Evolutionary conservation across 2,329 filamentous ascomycete species (phyloP).

Genomic region (Alternaria sp.): DNA sequence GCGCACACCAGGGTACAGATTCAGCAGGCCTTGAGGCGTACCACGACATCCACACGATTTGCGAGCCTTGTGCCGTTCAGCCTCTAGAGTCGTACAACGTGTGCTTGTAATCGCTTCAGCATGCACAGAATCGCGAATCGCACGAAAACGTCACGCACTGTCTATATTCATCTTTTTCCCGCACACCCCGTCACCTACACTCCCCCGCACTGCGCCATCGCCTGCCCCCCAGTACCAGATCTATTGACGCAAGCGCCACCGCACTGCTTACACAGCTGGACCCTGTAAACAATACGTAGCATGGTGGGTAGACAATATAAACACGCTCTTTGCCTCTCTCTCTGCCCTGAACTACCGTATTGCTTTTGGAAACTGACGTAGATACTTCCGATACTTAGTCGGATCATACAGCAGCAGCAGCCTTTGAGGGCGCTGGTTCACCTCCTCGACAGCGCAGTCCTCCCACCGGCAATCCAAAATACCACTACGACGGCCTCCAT

Average conservation of each 20-base stretch:
- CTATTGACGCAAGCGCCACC: slow-evolving; percentile 41
- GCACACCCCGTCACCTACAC: slow-evolving; percentile 23
- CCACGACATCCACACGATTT: slow-evolving; percentile 23
- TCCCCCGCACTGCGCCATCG: slow-evolving; percentile 27
- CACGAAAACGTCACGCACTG: slow-evolving; percentile 20
- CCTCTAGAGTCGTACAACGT: slow-evolving; percentile 42
- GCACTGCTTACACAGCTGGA: slow-evolving; percentile 29
- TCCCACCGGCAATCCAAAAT: slow-evolving; percentile 17
- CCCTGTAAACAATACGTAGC: slow-evolving; percentile 37
- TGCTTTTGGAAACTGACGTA: slow-evolving; percentile 32
- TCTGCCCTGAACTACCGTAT: slow-evolving; percentile 7
- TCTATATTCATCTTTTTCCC: slow-evolving; percentile 26
- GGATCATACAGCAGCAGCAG: slow-evolving; percentile 34
- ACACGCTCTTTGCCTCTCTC: slow-evolving; percentile 9
- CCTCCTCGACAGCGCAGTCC: slow-evolving; percentile 29
- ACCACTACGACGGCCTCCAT: slow-evolving; percentile 21
- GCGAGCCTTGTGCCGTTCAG: slow-evolving; percentile 35
- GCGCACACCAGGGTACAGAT: slow-evolving; percentile 6
- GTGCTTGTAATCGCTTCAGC: slow-evolving; percentile 39
- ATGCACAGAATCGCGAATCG: slow-evolving; percentile 43
- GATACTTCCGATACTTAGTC: slow-evolving; percentile 30
- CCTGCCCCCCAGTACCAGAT: slow-evolving; percentile 37
- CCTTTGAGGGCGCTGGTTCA: slow-evolving; percentile 28
- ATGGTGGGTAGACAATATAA: slow-evolving; percentile 48
- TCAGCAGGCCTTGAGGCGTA: slow-evolving; percentile 7